Evolutionary conservation across 306 rosid genomes (phyloP).

Genomic region (Vicia faba): DNA sequence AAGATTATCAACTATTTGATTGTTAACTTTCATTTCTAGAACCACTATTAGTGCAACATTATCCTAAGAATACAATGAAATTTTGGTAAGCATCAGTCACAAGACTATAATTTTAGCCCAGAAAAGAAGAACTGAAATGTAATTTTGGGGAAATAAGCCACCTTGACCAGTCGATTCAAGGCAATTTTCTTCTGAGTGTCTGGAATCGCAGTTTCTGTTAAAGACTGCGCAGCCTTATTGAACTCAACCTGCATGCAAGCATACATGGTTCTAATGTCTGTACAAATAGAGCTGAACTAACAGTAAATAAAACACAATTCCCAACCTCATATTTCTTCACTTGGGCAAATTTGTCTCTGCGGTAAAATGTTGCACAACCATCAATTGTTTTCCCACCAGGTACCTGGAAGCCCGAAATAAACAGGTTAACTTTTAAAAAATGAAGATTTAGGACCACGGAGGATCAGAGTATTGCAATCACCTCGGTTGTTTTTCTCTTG

Average conservation of each 20-base stretch:
- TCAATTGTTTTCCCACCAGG: slow-evolving; percentile 69
- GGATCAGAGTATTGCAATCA: slow-evolving; percentile 37
- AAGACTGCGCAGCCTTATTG: slow-evolving; percentile 95
- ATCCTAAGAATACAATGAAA: slow-evolving; percentile 59
- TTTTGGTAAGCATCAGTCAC: slow-evolving; percentile 15
- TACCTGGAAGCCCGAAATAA: slow-evolving; percentile 54
- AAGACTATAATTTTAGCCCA: not conserved
- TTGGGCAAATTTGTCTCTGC: slow-evolving; percentile 91
- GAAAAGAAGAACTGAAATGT: slow-evolving; percentile 9
- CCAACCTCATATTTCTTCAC: slow-evolving; percentile 97
- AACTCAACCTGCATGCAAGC: slow-evolving; percentile 84
- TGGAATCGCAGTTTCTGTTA: slow-evolving; percentile 86
- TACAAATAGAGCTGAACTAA: slow-evolving; percentile 19
- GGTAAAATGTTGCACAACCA: slow-evolving; percentile 99
- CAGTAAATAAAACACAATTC: slow-evolving; percentile 24
- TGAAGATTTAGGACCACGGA: slow-evolving; percentile 12
- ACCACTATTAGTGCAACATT: slow-evolving; percentile 95
- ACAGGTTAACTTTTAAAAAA: slow-evolving; percentile 25
- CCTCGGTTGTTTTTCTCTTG: slow-evolving; percentile 94
- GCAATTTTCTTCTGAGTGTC: slow-evolving; percentile 88
- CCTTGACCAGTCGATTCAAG: slow-evolving; percentile 88
- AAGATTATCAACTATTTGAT: slow-evolving; percentile 72
- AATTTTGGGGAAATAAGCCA: slow-evolving; percentile 38
- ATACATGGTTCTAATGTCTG: slow-evolving; percentile 22
- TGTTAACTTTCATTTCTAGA: slow-evolving; percentile 89